Evolutionary conservation across 352 stramenopile genomes (phyloP), one percentile per base, ranked within the genome.

Genomic region (Halophytophthora polymorphica): DNA sequence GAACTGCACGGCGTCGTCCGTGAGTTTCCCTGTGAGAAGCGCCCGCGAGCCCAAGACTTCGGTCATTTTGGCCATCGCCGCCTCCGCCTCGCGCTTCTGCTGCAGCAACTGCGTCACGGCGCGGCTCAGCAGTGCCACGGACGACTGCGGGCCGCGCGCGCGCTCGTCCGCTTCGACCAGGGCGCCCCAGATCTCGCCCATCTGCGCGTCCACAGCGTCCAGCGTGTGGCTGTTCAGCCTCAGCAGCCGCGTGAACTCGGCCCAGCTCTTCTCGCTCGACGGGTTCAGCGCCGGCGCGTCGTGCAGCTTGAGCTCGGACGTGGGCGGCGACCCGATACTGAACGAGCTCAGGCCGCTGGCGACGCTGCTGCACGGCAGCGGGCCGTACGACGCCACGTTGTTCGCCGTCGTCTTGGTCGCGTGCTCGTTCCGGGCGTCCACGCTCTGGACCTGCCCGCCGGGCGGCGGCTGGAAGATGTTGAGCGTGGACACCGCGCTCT

Each of bases 31-130:
- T 7, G 56, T 55, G 19, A 71, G 63, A 61, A 74, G 64, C 44
- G 61, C 61, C 18, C 56, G 39, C 21, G 57, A 72, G 4, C 56
- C 56, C 28, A 75, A 14, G 17, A 71, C 66, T 22, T 75, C 62
- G 0, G 61, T 58, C 12, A 75, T 44, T 17, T 72, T 64, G 11
- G 54, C 50, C 39, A 82, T 56, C 12, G 63, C 56, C n/a, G 53
- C 39, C 34, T 76, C 72, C 8, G 49, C 50, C 44, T 68, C 64
- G n/a, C 64, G 69, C 52, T 82, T 77, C 47, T 79, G 69, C 38
- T 68, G 61, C 37, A 86, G 31, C 17, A 83, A 34, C 33, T 58
- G 47, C 23, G 57, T 58, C 21, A 82, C 57, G 8, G 46, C 45
- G 31, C 68, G 51, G 40, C 62, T 64, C 38, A 75, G 33, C 47